These are phyloP conservation scores for Ogataea degrootiae DNA, from an alignment of 805 yeast genomes.

Conservation along the genomic window DNA sequence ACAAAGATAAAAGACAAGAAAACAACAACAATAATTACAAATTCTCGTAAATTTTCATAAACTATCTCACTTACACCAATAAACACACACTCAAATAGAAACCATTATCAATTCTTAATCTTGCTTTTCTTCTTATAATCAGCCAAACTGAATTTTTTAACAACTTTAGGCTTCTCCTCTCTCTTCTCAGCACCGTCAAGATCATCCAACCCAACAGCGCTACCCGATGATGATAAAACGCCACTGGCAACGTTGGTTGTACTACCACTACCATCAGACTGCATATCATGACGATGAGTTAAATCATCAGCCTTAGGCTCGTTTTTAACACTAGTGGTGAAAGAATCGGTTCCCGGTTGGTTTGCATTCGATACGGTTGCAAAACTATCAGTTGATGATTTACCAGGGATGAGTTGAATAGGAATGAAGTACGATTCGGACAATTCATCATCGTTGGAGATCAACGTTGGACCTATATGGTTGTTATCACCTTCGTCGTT, in stretches of 20 bases:
- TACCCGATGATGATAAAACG: not conserved
- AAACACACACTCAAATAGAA: no score
- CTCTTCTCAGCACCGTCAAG: slow-evolving; percentile 1
- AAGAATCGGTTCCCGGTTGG: no score
- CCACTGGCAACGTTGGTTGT: not conserved
- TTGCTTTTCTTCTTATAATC: slow-evolving; percentile 56
- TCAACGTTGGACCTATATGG: not conserved
- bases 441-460: not conserved
- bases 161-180: slow-evolving; percentile 31
- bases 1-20: no score
- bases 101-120: not conserved
- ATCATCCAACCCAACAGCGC: slow-evolving; percentile 4
- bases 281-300: no score
- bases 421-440: slow-evolving; percentile 12
- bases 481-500: not conserved
- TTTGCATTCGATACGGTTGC: not conserved
- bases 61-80: no score
- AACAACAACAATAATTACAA: no score
- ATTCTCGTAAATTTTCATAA: no score
- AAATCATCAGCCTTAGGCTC: no score
- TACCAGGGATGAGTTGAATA: slow-evolving; percentile 7
- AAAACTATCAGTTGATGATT: not conserved
- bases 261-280: not conserved
- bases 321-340: no score
- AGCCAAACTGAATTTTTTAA: slow-evolving; percentile 66